Evolutionary conservation across 2,329 filamentous ascomycete genomes (phyloP), one percentile per base, ranked within the genome.

Genomic region (Teratosphaeria nubilosa): DNA sequence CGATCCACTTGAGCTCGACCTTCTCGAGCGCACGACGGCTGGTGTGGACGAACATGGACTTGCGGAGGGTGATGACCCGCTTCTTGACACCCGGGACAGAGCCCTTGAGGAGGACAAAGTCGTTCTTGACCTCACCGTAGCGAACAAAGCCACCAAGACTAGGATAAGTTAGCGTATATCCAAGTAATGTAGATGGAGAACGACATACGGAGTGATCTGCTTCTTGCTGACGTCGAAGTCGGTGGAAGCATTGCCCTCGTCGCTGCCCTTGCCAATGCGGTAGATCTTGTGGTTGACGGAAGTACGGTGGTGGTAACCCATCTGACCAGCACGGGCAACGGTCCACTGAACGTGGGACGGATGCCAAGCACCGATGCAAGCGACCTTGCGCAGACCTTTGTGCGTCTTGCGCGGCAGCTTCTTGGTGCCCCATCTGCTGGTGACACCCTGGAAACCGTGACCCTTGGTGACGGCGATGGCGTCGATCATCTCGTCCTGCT

Each of bases 211-310:
- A 77, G 92, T 97, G 79, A 99, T 99, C 77, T 84, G 86, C 89
- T 99, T 99, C 88, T 96, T 96, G 82, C 91, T 95, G 76, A 95
- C 85, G 75, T 99, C 94, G 75, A 92, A 86, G 66, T 96, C 90
- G 68, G 94, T 99, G 60, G 92, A 88, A 72, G 90, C 94, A 80
- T 91, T 96, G 78, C 86, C 86, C 76, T 94, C 90, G 73, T 94
- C 90, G 68, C 83, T 82, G 72, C 84, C 92, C 86, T 94, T 95
- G 76, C 92, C 94, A 71, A 99, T 89, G 70, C 94, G 90, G 90
- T 97, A 99, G 76, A 99, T 80, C 89, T 99, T 99, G 90, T 99
- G 94, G 89, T 99, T 99, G 83, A 94, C 89, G 66, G 94, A 97
- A 75, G 94, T 99, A 88, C 94, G 91, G 84, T 99, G 94, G 80